Base-by-base conservation (phyloP, 768 basidiomycete genomes). In the Rickenella mellea region DNA sequence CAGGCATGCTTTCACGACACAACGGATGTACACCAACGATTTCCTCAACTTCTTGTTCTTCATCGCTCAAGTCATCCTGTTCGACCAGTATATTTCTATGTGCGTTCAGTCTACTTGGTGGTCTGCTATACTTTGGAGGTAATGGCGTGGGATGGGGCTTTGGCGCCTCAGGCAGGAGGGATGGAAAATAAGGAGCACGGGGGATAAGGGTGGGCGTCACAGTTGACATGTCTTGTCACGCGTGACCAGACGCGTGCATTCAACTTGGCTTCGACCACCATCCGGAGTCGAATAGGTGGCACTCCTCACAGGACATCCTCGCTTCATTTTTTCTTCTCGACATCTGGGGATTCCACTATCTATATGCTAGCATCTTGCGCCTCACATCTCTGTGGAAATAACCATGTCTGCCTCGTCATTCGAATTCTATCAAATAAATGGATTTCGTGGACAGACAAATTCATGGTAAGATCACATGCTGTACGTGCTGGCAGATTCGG, bases 21-120 rank as follows among this genome's bases (percentile, higher is more conserved):
- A 7, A 31, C 35, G 27, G 19, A 25, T 24, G 25, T 11, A 26
- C 26, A 63, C 74, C 48, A 53, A 83, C 86, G 49, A 76, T 66
- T 32, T 83, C 82, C 45, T 89, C 86, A n/a, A 89, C 55, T 51
- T 88, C 83, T 40, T 68, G 74, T 60, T 89, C 87, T 56, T 89
- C 87, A 43, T 89, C 87, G 45, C 83, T 87, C 46, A 90, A 61
- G 52, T 90, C 84, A 37, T 86, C 83, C 69, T 85, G 81, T 57
- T 90, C 85, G 29, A 76, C 73, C 46, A 75, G 71, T 24, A 87
- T 56, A 57, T 89, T 80, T 19, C 87, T 74, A 30, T 71, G 66
- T 25, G 71, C 68, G 51, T 78, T 80, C 49, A 86, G 59, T 32
- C 74, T 70, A 2, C 70, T 73, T 50, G 78, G 73, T 2, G 64